These are phyloP conservation scores for Mallotus japonicus DNA, from an alignment of 441 rosid species.

Conservation along the genomic window DNA sequence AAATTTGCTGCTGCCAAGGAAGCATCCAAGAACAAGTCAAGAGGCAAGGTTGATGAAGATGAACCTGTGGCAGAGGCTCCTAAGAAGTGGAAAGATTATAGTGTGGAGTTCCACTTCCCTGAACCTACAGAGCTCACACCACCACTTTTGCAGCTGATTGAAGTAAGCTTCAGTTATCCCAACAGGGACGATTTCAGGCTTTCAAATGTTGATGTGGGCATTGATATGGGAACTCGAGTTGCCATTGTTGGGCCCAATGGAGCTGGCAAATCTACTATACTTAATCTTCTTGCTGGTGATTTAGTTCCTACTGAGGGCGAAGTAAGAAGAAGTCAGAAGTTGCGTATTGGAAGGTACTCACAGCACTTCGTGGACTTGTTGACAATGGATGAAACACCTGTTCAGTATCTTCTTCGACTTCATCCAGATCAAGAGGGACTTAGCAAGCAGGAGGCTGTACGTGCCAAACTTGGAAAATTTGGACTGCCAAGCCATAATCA, in stretches of 20 bases:
- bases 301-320: constrained; percentile 78
- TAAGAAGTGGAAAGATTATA: constrained; percentile 82
- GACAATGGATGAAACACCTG: constrained; percentile 90
- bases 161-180: constrained; percentile 84
- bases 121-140: constrained; percentile 95
- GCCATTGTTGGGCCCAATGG: constrained; percentile 96
- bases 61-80: constrained; percentile 68
- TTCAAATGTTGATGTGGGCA: constrained; percentile 77
- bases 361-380: constrained; percentile 93
- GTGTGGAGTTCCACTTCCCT: constrained; percentile 89
- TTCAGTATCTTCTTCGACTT: constrained; percentile 90
- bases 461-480: constrained; percentile 91
- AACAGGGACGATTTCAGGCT: constrained; percentile 75
- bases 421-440: constrained; percentile 92
- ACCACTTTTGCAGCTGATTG: constrained; percentile 81
- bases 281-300: constrained; percentile 93
- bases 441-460: constrained; percentile 88
- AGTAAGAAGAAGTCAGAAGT: constrained; percentile 76
- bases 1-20: constrained; percentile 40
- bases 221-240: constrained; percentile 93
- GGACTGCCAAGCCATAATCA: constrained; percentile 91
- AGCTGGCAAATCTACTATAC: constrained; percentile 89
- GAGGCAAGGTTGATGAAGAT: constrained; percentile 75
- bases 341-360: constrained; percentile 86
- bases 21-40: constrained; percentile 49